Percentiles rank a stretch among this genome's conserved stretches.
These are phyloP conservation scores for Kwoniella newhampshirensis DNA, from an alignment of 768 basidiomycete genomes.

Conservation along the genomic window DNA sequence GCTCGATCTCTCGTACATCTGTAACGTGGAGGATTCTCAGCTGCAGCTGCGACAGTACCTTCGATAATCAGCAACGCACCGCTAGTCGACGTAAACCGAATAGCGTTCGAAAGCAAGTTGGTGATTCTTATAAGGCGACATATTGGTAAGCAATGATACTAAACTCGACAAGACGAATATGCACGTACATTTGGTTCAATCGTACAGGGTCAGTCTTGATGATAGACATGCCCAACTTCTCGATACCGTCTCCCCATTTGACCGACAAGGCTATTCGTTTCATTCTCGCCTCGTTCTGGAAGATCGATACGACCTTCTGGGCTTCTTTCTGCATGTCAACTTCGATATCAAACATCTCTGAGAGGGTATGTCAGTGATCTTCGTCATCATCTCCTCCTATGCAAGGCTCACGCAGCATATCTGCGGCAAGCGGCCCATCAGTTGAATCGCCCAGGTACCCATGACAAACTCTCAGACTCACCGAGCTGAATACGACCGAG, in stretches of 20 bases:
- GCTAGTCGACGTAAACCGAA: conserved; percentile 53
- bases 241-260: conserved; percentile 49
- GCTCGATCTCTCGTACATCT: conserved; percentile 46
- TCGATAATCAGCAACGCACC: no score
- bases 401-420: conserved; percentile 44
- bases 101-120: conserved; percentile 54
- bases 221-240: conserved; percentile 36
- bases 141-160: not conserved
- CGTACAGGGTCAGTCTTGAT: conserved; percentile 55
- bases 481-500: conserved; percentile 55
- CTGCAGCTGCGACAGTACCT: no score
- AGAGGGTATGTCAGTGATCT: no score
- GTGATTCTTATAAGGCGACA: conserved; percentile 35
- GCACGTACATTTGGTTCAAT: conserved; percentile 52
- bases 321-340: conserved; percentile 47
- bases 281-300: conserved; percentile 55
- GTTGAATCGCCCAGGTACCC: no score
- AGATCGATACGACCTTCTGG: conserved; percentile 53
- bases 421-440: conserved; percentile 23
- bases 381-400: no score
- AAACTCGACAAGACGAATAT: no score
- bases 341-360: conserved; percentile 49
- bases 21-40: no score
- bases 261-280: conserved; percentile 53
- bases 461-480: conserved; percentile 16